Evolutionary conservation across 2,329 filamentous ascomycete genomes (phyloP).

Genomic region (Ciborinia camelliae): DNA sequence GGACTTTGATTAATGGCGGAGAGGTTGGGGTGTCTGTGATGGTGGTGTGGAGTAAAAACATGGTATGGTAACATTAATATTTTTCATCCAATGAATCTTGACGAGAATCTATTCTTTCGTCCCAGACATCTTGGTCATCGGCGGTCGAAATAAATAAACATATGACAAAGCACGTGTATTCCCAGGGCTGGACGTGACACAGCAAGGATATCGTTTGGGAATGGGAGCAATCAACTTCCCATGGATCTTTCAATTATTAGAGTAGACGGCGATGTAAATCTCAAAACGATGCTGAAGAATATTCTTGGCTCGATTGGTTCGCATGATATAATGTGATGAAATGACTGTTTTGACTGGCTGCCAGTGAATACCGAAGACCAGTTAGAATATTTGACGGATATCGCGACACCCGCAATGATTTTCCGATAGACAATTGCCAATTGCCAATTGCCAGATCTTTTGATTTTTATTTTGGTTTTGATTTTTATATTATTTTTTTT

Average conservation of each 20-base stretch:
- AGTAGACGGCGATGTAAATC: conserved; percentile 18
- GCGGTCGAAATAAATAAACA: conserved; percentile 29
- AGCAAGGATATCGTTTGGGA: conserved; percentile 21
- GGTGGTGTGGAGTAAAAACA: conserved; percentile 14
- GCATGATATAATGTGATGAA: no score
- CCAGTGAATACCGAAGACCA: neutral
- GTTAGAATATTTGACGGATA: conserved; percentile 8
- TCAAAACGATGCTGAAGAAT: conserved; percentile 7
- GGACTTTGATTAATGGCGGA: conserved; percentile 21
- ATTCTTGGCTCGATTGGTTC: conserved; percentile 1
- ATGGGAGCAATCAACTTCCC: neutral
- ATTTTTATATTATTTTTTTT: no score
- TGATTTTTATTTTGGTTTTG: no score
- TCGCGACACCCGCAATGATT: conserved; percentile 15
- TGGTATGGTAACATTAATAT: conserved; percentile 13
- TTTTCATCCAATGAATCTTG: conserved; percentile 13
- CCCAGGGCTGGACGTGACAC: conserved; percentile 31
- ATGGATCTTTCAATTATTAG: neutral
- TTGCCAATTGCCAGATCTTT: neutral
- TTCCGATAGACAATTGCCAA: neutral
- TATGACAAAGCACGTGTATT: conserved; percentile 34
- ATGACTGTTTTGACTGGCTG: neutral
- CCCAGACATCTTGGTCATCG: conserved; percentile 13
- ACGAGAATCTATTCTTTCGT: neutral
- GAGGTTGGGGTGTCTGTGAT: conserved; percentile 15